A percentile compares a stretch with the other conserved stretches of the same genome.
Evolutionary conservation across 148 eudicot species (phyloP).

Genomic region (Polygonum maritimum): DNA sequence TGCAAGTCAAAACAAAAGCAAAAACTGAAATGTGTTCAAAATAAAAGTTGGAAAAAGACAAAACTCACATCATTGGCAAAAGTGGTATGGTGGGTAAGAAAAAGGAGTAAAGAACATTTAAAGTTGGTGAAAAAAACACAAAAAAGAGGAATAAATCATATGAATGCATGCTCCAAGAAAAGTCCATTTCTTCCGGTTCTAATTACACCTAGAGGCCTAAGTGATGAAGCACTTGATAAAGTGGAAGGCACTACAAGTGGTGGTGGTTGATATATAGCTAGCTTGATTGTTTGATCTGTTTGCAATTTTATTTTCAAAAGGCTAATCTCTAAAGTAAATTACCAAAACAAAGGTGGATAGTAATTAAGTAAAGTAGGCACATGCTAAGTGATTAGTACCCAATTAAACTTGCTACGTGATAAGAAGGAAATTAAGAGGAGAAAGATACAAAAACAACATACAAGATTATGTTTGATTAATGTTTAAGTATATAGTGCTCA

Average conservation of each 20-base stretch:
- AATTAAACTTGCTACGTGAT: not conserved
- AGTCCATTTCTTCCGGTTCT: not conserved
- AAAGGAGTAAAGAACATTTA: not conserved
- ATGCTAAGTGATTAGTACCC: conserved; percentile 3
- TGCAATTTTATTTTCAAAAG: conserved; percentile 1
- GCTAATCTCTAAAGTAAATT: not conserved
- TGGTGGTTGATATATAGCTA: not conserved
- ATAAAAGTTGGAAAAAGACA: not conserved
- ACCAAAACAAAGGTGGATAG: not conserved
- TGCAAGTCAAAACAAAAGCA: too few species aligned
- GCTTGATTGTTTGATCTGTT: not conserved
- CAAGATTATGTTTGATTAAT: not conserved
- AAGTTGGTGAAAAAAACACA: not conserved
- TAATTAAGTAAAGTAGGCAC: not conserved
- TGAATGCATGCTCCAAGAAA: conserved; percentile 3
- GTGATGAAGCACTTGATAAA: conserved; percentile 6
- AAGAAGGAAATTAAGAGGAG: not conserved
- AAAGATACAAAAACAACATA: not conserved
- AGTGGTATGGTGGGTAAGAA: not conserved
- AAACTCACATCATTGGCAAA: conserved; percentile 5
- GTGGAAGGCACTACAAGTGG: conserved; percentile 1
- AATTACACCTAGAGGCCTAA: not conserved
- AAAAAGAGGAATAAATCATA: not conserved
- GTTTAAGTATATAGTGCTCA: not conserved
- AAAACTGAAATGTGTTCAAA: not conserved